Conservation (phyloP, 805 yeast species). For the Yamadazyma akitaensis region DNA sequence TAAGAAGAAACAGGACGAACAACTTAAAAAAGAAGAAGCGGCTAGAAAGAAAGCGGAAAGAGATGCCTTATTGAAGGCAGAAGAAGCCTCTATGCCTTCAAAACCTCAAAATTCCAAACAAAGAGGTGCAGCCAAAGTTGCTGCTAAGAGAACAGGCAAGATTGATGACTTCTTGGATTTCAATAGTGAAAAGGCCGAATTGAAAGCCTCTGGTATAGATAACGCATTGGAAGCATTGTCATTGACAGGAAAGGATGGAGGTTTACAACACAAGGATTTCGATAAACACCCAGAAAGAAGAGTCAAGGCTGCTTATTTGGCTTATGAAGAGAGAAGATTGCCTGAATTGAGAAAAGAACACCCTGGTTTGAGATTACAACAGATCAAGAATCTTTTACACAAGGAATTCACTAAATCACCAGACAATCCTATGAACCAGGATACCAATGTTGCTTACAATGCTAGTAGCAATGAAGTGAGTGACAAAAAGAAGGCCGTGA, state of each 20-base stretch:
- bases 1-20: slow-evolving; percentile 67
- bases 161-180: slow-evolving; percentile 65
- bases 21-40: slow-evolving; percentile 71
- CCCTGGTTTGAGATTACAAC: slow-evolving; percentile 79
- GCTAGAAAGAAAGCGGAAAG: slow-evolving; percentile 80
- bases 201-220: slow-evolving; percentile 73
- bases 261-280: slow-evolving; percentile 57
- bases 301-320: slow-evolving; percentile 74
- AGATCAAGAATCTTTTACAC: slow-evolving; percentile 65
- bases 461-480: slow-evolving; percentile 54
- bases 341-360: slow-evolving; percentile 73
- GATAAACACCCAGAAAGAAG: slow-evolving; percentile 90
- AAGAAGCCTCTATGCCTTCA: slow-evolving; percentile 60
- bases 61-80: slow-evolving; percentile 61
- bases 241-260: slow-evolving; percentile 55
- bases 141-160: slow-evolving; percentile 56
- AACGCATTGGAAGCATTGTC: slow-evolving; percentile 76
- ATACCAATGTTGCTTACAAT: slow-evolving; percentile 58
- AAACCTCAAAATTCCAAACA: slow-evolving; percentile 52
- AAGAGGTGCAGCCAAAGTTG: slow-evolving; percentile 68
- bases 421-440: slow-evolving; percentile 83
- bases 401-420: slow-evolving; percentile 80
- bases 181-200: slow-evolving; percentile 46
- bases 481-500: slow-evolving; percentile 46
- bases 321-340: slow-evolving; percentile 65